Percentiles rank a stretch among this genome's conserved stretches.
Conservation (phyloP, 179 eudicot genomes). For the Vitellaria paradoxa region DNA sequence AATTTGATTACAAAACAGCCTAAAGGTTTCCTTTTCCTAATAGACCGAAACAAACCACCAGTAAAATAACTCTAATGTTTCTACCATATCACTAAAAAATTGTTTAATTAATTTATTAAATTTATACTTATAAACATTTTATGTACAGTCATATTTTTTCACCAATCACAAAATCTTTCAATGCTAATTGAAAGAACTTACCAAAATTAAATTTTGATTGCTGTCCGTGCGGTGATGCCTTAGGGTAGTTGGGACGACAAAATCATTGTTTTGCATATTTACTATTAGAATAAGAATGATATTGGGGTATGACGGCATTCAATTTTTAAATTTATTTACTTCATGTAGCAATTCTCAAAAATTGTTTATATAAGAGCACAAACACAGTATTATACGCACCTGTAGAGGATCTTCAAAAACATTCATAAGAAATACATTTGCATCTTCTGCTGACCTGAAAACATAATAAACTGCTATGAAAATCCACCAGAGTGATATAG, state of each 20-base stretch:
- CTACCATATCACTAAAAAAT: no score
- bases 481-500: neutral
- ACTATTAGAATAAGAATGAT: neutral
- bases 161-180: no score
- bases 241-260: neutral
- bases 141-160: no score
- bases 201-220: no score
- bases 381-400: constrained; percentile 37
- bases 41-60: no score
- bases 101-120: no score
- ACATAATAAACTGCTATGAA: neutral
- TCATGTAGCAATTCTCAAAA: neutral
- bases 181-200: no score
- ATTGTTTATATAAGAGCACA: neutral
- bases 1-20: no score
- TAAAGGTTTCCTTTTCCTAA: no score
- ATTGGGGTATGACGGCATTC: neutral
- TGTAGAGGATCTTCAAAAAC: constrained; percentile 90
- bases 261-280: neutral
- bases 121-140: no score
- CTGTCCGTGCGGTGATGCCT: neutral
- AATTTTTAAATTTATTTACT: neutral
- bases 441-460: constrained; percentile 92
- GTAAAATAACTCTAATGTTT: no score
- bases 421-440: constrained; percentile 87